Percentiles rank a stretch among this genome's conserved stretches.
Conservation (phyloP, 768 basidiomycete genomes). For the Trametes elegans region DNA sequence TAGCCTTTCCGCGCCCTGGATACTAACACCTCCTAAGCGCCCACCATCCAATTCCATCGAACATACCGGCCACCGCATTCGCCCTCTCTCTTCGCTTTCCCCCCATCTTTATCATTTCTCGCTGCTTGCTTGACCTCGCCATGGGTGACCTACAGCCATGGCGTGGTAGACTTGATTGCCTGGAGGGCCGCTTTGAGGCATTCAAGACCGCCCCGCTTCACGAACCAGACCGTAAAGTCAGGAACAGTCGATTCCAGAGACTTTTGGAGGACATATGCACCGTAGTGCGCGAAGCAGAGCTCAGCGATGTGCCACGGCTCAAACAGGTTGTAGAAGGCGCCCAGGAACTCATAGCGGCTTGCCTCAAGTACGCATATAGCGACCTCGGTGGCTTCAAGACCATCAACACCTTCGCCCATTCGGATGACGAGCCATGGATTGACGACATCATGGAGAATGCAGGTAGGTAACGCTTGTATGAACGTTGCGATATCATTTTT, state of each 20-base stretch:
- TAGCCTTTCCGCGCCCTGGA: constrained; percentile 9
- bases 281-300: constrained; percentile 16
- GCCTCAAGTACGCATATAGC: constrained; percentile 15
- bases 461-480: not conserved
- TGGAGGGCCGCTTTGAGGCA: constrained; percentile 3
- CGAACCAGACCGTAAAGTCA: constrained; percentile 10
- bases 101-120: not conserved
- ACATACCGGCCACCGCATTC: not conserved
- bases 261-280: constrained; percentile 12
- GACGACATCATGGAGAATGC: constrained; percentile 13
- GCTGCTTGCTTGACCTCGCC: not conserved
- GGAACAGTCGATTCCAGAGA: not conserved
- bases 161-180: constrained; percentile 1
- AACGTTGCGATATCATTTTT: too few relatives aligned
- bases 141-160: not conserved
- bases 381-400: constrained; percentile 10
- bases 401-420: constrained; percentile 14
- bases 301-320: not conserved
- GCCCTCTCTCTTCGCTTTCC: not conserved
- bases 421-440: constrained; percentile 17
- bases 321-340: constrained; percentile 7
- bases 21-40: constrained; percentile 7
- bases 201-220: not conserved
- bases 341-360: constrained; percentile 11
- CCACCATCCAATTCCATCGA: constrained; percentile 5